phyloP scores from a whole-genome alignment of 768 basidiomycete genomes.

The Leccinum barrowsii region DNA sequence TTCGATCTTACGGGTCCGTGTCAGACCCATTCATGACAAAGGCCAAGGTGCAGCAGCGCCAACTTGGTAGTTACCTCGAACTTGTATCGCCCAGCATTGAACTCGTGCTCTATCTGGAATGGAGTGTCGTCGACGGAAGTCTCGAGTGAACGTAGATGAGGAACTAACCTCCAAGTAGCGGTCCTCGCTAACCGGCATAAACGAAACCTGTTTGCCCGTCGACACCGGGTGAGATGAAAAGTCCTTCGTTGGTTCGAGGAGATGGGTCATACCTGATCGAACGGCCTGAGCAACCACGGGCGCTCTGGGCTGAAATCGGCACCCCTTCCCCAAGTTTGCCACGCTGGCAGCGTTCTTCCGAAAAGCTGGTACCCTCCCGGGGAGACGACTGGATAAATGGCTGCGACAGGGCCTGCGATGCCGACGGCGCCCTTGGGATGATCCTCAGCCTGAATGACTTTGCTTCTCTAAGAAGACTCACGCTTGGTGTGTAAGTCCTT shows the following conservation, averaged over 20 bases:
- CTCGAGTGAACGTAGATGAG: not conserved
- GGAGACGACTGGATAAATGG: constrained; percentile 62
- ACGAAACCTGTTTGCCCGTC: constrained; percentile 39
- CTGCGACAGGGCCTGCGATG: constrained; percentile 61
- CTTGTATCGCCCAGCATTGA: constrained; percentile 49
- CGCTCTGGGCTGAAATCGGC: constrained; percentile 40
- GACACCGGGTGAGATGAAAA: not conserved
- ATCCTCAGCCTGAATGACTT: not conserved
- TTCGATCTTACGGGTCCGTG: constrained; percentile 38
- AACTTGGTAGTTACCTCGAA: constrained; percentile 39
- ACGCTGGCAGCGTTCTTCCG: constrained; percentile 60
- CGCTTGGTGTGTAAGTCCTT: constrained; percentile 59
- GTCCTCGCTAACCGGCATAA: constrained; percentile 45
- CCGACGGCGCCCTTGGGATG: constrained; percentile 58
- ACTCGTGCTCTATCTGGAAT: constrained; percentile 44
- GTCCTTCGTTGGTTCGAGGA: not conserved
- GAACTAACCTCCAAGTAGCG: constrained; percentile 44
- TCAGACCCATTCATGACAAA: constrained; percentile 4
- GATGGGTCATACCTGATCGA: constrained; percentile 48
- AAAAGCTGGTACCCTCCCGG: constrained; percentile 67
- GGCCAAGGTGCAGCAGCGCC: not conserved
- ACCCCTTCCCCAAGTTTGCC: constrained; percentile 62
- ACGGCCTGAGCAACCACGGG: constrained; percentile 60
- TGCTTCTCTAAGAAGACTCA: constrained; percentile 23
- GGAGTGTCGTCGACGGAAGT: not conserved